A percentile compares a stretch with the other conserved stretches of the same genome.
phyloP scores from a whole-genome alignment of 345 rosid species.

The Mangifera indica region DNA sequence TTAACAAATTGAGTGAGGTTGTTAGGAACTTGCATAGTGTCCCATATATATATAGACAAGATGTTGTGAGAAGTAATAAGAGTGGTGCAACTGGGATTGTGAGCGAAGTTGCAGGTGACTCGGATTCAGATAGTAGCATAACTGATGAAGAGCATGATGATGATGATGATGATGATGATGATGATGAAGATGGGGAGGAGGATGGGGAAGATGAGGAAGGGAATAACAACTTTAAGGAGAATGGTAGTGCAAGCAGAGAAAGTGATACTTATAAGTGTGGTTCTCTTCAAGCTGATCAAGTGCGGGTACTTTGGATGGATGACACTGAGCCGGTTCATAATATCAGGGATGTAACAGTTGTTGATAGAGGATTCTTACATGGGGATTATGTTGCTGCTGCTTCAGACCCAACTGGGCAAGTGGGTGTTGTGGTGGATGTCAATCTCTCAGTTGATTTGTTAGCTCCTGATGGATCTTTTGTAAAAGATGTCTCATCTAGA shows the following conservation, averaged over 20 bases:
- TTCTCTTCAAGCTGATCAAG: constrained; percentile 67
- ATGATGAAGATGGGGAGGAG: constrained; percentile 24
- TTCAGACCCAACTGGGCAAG: constrained; percentile 80
- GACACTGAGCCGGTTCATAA: constrained; percentile 67
- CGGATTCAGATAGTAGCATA: constrained; percentile 75
- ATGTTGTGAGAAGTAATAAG: constrained; percentile 62
- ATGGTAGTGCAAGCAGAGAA: constrained; percentile 29
- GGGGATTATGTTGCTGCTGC: constrained; percentile 91
- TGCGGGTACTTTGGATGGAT: constrained; percentile 89
- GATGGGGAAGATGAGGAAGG: constrained; percentile 27
- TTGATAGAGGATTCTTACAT: constrained; percentile 88
- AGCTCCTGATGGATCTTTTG: constrained; percentile 62
- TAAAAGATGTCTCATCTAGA: constrained; percentile 63
- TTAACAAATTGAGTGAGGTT: constrained; percentile 31
- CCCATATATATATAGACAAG: constrained; percentile 68
- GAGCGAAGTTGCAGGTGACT: constrained; percentile 85
- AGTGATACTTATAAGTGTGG: constrained; percentile 45
- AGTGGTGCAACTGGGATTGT: constrained; percentile 73
- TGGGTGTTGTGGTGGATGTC: constrained; percentile 84
- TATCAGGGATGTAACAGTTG: constrained; percentile 53
- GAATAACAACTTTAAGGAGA: constrained; percentile 34
- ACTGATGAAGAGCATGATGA: constrained; percentile 49
- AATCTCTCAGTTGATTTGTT: constrained; percentile 69
- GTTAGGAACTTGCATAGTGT: constrained; percentile 33
- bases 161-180: constrained; percentile 30